Conservation (phyloP, 2,329 filamentous ascomycete species). For the Penicillium sp. region DNA sequence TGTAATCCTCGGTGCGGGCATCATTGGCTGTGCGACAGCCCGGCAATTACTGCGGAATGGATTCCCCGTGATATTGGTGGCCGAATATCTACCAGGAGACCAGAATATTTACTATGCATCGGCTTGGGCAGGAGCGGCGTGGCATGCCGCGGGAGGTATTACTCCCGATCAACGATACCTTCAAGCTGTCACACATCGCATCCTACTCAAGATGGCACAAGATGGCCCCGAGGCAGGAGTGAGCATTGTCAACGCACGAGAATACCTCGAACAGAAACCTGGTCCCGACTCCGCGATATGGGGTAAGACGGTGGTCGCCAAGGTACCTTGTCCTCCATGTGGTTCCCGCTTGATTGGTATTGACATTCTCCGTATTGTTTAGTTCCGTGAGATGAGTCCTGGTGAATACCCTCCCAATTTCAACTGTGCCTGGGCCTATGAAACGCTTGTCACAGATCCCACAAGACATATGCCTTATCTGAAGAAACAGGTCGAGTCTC, state of each 20-base stretch:
- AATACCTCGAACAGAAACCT: conserved; percentile 37
- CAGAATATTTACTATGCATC: conserved; percentile 39
- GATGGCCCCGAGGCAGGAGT: conserved; percentile 36
- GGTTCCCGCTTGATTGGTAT: not conserved
- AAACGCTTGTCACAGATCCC: conserved; percentile 39
- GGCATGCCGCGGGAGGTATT: conserved; percentile 40
- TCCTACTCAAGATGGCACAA: conserved; percentile 35
- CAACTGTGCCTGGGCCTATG: conserved; percentile 36
- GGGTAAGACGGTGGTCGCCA: conserved; percentile 37
- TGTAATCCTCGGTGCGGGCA: conserved; percentile 40
- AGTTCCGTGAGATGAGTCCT: conserved; percentile 35
- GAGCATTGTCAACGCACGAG: conserved; percentile 34
- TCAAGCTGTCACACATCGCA: conserved; percentile 36
- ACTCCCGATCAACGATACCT: conserved; percentile 35
- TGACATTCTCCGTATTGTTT: not conserved
- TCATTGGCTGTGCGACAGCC: conserved; percentile 41
- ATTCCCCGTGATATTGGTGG: conserved; percentile 36
- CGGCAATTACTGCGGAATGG: conserved; percentile 36
- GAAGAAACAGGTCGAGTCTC: conserved; percentile 25
- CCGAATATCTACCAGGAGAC: conserved; percentile 39
- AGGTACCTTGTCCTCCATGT: conserved; percentile 20
- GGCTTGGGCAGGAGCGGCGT: conserved; percentile 41
- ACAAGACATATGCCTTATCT: conserved; percentile 40
- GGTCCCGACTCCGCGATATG: conserved; percentile 34
- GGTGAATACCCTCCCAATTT: conserved; percentile 37